These are phyloP conservation scores for Malbranchea zuffiana DNA, from an alignment of 2,329 filamentous ascomycete species.

Conservation along the genomic window DNA sequence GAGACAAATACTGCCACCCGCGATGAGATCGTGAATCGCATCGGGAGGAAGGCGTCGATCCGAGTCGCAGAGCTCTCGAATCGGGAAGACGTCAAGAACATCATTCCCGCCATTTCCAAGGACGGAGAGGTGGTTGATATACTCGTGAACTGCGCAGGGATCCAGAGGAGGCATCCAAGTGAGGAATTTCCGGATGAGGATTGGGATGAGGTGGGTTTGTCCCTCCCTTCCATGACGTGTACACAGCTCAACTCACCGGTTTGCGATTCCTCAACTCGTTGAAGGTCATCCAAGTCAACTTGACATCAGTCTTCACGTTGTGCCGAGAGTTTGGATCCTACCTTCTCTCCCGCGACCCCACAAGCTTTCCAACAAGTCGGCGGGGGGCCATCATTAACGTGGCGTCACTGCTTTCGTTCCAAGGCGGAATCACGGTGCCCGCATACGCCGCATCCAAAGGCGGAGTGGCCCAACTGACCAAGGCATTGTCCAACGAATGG, in stretches of 20 bases:
- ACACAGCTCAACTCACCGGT: neutral
- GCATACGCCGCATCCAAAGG: constrained; percentile 82
- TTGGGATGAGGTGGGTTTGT: constrained; percentile 52
- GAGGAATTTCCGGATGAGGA: constrained; percentile 65
- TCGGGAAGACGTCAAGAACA: constrained; percentile 30
- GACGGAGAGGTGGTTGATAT: constrained; percentile 55
- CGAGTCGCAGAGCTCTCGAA: constrained; percentile 36
- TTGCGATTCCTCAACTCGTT: constrained; percentile 1
- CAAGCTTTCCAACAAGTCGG: constrained; percentile 37
- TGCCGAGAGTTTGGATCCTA: constrained; percentile 67
- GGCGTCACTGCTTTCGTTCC: constrained; percentile 68
- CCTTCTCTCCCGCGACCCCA: constrained; percentile 52
- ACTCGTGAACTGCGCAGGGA: constrained; percentile 76
- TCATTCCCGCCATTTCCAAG: constrained; percentile 30
- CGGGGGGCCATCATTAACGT: constrained; percentile 70
- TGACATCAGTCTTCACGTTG: constrained; percentile 68
- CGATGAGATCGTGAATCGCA: constrained; percentile 31
- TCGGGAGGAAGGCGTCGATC: constrained; percentile 34
- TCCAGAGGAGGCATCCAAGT: constrained; percentile 67
- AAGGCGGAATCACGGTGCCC: constrained; percentile 78
- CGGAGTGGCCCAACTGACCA: constrained; percentile 73
- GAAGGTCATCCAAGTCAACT: constrained; percentile 70
- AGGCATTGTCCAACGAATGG: constrained; percentile 82
- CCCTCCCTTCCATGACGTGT: neutral
- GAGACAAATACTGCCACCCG: constrained; percentile 37